These are phyloP conservation scores for Phoma sp. DNA, from an alignment of 2,329 filamentous ascomycete species.

Conservation along the genomic window DNA sequence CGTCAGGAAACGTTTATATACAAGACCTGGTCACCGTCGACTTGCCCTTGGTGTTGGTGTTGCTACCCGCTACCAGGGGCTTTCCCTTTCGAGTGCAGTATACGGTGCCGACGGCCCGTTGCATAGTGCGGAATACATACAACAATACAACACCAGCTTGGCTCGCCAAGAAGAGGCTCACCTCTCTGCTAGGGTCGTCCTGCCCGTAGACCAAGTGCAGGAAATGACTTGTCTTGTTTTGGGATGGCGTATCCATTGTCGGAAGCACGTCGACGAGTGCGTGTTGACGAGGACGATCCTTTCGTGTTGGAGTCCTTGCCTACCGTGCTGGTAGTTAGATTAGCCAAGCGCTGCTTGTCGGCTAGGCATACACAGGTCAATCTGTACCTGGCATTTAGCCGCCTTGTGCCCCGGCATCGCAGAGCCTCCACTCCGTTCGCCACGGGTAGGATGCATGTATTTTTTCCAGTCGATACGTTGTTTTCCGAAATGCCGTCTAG, in stretches of 20 bases:
- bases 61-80: background rate
- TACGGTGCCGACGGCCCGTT: conserved; percentile 16
- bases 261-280: background rate
- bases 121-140: conserved; percentile 3
- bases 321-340: background rate
- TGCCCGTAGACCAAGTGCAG: background rate
- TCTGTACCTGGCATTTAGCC: conserved; percentile 10
- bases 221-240: background rate
- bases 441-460: background rate
- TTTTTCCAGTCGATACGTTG: background rate
- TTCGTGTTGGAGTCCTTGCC: background rate
- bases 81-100: conserved; percentile 1
- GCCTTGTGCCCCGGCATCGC: conserved; percentile 3
- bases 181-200: background rate
- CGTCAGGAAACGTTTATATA: conserved; percentile 9
- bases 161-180: conserved; percentile 9
- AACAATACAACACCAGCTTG: background rate
- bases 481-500: background rate
- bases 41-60: background rate
- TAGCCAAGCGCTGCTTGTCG: conserved; percentile 8
- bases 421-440: conserved; percentile 10
- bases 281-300: background rate
- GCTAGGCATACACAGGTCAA: background rate
- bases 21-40: background rate
- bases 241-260: background rate